Base-by-base conservation (phyloP, 768 basidiomycete genomes). In the Suillus variegatus region DNA sequence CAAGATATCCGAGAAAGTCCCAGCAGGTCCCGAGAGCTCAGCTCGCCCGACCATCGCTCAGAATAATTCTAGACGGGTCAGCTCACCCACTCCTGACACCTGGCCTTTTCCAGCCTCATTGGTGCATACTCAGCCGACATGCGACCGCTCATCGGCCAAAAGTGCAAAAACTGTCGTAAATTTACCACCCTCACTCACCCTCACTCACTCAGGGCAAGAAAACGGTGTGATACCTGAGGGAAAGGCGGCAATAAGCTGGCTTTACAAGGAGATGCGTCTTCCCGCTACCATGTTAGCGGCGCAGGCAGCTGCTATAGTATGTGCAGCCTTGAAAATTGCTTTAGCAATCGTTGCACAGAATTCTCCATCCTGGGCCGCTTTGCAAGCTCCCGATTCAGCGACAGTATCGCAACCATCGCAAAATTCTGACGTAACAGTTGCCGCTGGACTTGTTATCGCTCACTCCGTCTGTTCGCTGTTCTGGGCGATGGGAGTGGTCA, bases 101-200 rank as follows among this genome's bases (percentile, higher is more conserved):
- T 77, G 75, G 75, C 75, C 75, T 25, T 76, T 76, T 60, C 75
- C 75, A 10, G 75, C 69, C 60, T 72, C 73, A 20, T 73, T 76
- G 9, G 69, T 69, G 22, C 56, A 52, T 46, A 6, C 67, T 40
- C 71, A 68, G 63, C 54, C 52, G 57, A 22, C 35, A 14, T 32
- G 46, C 20, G 46, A 2, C 35, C 28, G 22, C 32, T 56, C 35
- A 7, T 65, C 65, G 43, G 28, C 58, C n/a, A 55, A 22, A 6
- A 46, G 38, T 43, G 61, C 43, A 55, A 62, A 25, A 3, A 55
- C 36, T 6, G 36, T 28, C 14, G 25, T 62, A 16, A 49, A 62
- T 38, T 64, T 67, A 52, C 60, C 62, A 18, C 47, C 60, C 8
- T 66, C 66, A 18, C 66, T 58, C 38, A 62, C 35, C 4, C 47